Conservation (phyloP, 495 filamentous ascomycete species). For the Monascus purpureus region DNA sequence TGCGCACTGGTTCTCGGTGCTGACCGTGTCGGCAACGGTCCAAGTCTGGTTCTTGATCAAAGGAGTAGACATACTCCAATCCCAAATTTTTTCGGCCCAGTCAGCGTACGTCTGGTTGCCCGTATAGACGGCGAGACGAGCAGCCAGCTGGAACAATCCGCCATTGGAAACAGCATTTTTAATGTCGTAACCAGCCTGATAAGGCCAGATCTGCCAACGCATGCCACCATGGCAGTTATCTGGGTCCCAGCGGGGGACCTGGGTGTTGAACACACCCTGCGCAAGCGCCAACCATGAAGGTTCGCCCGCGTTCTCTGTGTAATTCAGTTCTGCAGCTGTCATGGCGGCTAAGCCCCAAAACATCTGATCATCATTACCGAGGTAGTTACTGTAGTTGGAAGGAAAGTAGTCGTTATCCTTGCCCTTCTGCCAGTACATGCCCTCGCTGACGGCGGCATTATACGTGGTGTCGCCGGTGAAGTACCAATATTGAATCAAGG, state of each 20-base stretch:
- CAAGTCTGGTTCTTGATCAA: conserved; percentile 36
- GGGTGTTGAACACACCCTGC: conserved; percentile 49
- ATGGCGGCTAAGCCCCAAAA: conserved; percentile 71
- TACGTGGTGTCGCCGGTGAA: conserved; percentile 49
- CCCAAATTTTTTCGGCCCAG: conserved; percentile 59
- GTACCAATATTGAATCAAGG: conserved; percentile 57
- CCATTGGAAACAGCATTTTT: conserved; percentile 73
- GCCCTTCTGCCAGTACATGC: conserved; percentile 46
- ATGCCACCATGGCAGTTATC: conserved; percentile 60
- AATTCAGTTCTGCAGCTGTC: conserved; percentile 58
- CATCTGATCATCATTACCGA: conserved; percentile 64
- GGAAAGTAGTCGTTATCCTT: conserved; percentile 46
- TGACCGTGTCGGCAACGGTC: conserved; percentile 54
- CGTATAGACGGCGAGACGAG: conserved; percentile 60
- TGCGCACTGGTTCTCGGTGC: conserved; percentile 40
- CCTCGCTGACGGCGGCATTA: conserved; percentile 38
- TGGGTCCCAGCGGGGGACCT: conserved; percentile 53
- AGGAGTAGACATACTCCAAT: conserved; percentile 49
- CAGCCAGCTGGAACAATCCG: conserved; percentile 69
- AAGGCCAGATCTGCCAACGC: conserved; percentile 73
- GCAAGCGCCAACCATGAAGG: conserved; percentile 51
- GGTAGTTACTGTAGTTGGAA: conserved; percentile 29
- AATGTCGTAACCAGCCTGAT: conserved; percentile 68
- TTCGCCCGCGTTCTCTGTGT: conserved; percentile 42
- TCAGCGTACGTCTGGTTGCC: conserved; percentile 61